These are phyloP conservation scores for Mortierella claussenii DNA, from an alignment of 192 early-diverging fungal genomes.

Conservation along the genomic window DNA sequence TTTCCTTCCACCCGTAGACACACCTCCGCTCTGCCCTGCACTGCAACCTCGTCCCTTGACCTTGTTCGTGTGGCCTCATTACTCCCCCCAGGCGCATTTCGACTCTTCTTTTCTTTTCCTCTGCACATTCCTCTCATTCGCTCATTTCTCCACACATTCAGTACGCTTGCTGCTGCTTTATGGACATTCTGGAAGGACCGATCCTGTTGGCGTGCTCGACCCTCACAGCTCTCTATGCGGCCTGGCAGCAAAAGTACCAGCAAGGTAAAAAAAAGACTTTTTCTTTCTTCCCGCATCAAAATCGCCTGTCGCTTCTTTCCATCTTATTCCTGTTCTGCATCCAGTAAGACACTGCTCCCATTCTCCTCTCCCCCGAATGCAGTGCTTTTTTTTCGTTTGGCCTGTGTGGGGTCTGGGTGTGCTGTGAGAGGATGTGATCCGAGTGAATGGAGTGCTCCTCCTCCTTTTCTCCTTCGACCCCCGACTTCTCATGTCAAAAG, in stretches of 20 bases:
- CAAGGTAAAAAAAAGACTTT: conserved; percentile 21
- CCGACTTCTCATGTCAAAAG: neutral
- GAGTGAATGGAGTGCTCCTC: neutral
- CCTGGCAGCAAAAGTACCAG: conserved; percentile 43
- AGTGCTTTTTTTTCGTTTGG: too few relatives aligned
- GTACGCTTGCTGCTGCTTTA: conserved; percentile 27
- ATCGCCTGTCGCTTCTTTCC: neutral
- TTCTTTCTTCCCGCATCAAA: neutral
- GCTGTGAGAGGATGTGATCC: neutral
- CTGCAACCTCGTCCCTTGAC: neutral
- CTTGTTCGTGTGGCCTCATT: neutral
- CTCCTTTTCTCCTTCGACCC: neutral
- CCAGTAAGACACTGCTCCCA: neutral
- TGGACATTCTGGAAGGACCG: conserved; percentile 51
- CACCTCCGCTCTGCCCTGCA: neutral
- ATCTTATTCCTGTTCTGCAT: neutral
- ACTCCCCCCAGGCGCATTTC: neutral
- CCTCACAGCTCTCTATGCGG: conserved; percentile 18
- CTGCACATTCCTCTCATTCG: neutral
- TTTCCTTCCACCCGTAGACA: neutral
- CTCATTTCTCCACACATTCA: neutral
- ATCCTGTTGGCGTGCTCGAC: conserved; percentile 34
- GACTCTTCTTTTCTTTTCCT: neutral
- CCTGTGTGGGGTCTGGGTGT: neutral
- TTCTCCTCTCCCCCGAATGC: too few relatives aligned